Percentiles rank a stretch among this genome's conserved stretches.
Evolutionary conservation across 495 filamentous ascomycete genomes (phyloP).

Genomic region (Apodospora peruviana): DNA sequence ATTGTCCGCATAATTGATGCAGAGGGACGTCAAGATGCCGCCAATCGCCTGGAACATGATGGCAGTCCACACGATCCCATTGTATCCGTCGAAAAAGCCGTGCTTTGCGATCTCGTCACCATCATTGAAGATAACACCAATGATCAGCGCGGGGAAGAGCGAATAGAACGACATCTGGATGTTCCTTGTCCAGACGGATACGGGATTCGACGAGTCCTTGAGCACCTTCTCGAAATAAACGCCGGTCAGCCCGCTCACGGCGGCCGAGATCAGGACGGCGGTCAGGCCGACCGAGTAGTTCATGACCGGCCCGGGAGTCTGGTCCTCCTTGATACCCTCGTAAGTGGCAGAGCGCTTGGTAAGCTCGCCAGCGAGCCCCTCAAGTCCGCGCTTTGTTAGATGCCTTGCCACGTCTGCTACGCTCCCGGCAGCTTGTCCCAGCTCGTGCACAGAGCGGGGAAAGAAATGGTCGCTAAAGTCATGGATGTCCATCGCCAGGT

Average conservation of each 20-base stretch:
- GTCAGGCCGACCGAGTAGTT: conserved; percentile 72
- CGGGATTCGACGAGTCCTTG: conserved; percentile 65
- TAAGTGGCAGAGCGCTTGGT: conserved; percentile 86
- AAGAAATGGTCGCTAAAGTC: conserved; percentile 60
- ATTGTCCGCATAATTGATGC: conserved; percentile 81
- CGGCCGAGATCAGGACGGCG: conserved; percentile 69
- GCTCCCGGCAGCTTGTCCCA: conserved; percentile 43
- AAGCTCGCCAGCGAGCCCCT: conserved; percentile 42
- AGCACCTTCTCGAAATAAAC: conserved; percentile 95
- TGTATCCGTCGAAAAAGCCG: conserved; percentile 93
- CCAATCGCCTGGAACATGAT: conserved; percentile 77
- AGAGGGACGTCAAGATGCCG: conserved; percentile 76
- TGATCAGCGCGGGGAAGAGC: conserved; percentile 75
- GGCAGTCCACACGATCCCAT: conserved; percentile 81
- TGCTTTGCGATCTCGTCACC: conserved; percentile 74
- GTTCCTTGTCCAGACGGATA: conserved; percentile 86
- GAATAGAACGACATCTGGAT: conserved; percentile 92
- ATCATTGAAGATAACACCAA: conserved; percentile 82
- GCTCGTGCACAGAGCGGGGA: conserved; percentile 63
- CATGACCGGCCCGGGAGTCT: conserved; percentile 58
- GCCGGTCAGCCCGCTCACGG: conserved; percentile 75
- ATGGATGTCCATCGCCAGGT: conserved; percentile 42
- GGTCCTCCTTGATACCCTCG: conserved; percentile 84
- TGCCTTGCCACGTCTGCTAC: conserved; percentile 42
- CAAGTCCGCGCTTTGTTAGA: conserved; percentile 41